These are phyloP conservation scores for Candida pseudofarinosa DNA, from an alignment of 805 yeast species.

Conservation along the genomic window DNA sequence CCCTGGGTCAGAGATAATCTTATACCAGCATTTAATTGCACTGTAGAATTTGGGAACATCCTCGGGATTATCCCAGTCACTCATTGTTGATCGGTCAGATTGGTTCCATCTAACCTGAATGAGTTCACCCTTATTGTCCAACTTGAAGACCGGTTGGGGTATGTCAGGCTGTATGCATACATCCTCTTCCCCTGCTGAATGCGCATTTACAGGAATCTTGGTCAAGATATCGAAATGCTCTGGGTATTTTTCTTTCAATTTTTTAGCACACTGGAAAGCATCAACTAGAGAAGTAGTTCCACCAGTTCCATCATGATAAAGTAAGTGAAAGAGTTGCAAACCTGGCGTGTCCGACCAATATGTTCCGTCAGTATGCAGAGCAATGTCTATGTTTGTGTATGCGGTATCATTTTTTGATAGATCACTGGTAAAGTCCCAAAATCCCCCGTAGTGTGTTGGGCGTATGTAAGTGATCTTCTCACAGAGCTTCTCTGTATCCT, in stretches of 20 bases:
- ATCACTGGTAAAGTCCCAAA: constrained; percentile 75
- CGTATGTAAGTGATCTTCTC: constrained; percentile 57
- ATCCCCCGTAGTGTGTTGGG: constrained; percentile 75
- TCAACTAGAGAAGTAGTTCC: constrained; percentile 68
- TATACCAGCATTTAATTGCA: constrained; percentile 57
- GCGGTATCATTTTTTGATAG: constrained; percentile 67
- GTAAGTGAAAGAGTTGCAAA: constrained; percentile 61
- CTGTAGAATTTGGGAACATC: constrained; percentile 52
- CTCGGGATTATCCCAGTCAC: constrained; percentile 41
- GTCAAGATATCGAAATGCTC: constrained; percentile 49
- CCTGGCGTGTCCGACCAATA: constrained; percentile 75
- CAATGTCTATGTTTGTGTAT: constrained; percentile 62
- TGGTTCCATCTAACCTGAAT: constrained; percentile 69
- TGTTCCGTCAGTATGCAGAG: constrained; percentile 69
- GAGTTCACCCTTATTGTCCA: constrained; percentile 47
- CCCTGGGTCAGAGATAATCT: constrained; percentile 44
- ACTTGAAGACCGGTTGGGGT: constrained; percentile 56
- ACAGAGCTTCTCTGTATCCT: constrained; percentile 54
- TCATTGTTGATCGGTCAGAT: constrained; percentile 63
- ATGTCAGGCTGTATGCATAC: constrained; percentile 57
- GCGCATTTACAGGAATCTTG: constrained; percentile 56
- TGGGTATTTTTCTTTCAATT: constrained; percentile 44
- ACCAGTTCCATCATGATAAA: constrained; percentile 61
- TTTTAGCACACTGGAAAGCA: constrained; percentile 57
- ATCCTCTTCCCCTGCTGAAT: constrained; percentile 67